Percentiles rank a stretch among this genome's conserved stretches.
Conservation (phyloP, 176 grass and related monocot species). For the Carex cristatella region DNA sequence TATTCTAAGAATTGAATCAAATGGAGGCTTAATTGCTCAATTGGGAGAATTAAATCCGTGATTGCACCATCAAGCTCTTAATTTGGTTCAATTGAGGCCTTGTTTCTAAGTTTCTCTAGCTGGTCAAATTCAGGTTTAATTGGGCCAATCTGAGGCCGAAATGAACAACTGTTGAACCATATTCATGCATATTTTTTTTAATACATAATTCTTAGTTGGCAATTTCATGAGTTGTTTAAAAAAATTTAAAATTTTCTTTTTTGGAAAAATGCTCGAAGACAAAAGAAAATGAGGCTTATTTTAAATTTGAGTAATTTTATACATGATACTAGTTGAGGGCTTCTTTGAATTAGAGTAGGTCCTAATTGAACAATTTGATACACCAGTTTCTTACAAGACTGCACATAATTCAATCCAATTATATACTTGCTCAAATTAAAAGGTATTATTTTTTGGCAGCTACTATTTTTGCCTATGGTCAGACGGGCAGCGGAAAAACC, state of each 20-base stretch:
- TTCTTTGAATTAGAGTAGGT: not conserved
- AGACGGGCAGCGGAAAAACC: slow-evolving; percentile 98
- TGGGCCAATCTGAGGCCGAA: not conserved
- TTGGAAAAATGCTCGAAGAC: not conserved
- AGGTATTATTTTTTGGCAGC: slow-evolving; percentile 21
- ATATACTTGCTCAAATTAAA: not conserved
- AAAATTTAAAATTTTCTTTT: not conserved
- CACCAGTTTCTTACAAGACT: not conserved
- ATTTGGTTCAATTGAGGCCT: not conserved
- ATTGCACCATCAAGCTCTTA: not conserved
- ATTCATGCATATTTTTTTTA: not conserved
- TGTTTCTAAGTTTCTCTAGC: not conserved
- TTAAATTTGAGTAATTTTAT: not conserved
- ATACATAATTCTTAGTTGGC: not conserved
- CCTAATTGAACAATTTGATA: not conserved
- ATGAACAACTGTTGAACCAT: not conserved
- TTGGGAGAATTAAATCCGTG: not conserved
- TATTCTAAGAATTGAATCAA: not conserved
- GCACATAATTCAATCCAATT: not conserved
- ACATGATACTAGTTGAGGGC: not conserved
- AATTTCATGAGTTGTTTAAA: not conserved
- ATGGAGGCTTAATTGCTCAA: not conserved
- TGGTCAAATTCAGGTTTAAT: not conserved
- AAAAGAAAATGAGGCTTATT: not conserved
- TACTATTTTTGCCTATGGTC: slow-evolving; percentile 90